Percentiles rank a stretch among this genome's conserved stretches.
Evolutionary conservation across 345 rosid genomes (phyloP).

Genomic region (Aquilaria yunnanensis): DNA sequence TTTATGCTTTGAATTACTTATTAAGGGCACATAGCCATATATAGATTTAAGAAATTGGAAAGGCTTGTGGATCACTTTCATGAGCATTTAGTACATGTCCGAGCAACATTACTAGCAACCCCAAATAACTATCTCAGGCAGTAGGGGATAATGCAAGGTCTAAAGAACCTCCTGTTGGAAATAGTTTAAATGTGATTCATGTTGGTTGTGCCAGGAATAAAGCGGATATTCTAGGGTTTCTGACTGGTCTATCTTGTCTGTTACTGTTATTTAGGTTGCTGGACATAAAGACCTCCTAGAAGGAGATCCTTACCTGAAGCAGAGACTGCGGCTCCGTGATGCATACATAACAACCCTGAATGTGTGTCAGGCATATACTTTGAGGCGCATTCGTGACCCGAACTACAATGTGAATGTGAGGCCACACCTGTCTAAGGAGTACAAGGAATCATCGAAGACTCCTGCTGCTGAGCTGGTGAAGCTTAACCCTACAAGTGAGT

Average conservation of each 20-base stretch:
- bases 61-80: too few relatives aligned
- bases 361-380: constrained; percentile 87
- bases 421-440: constrained; percentile 74
- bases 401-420: constrained; percentile 60
- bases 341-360: constrained; percentile 88
- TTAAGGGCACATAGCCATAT: too few relatives aligned
- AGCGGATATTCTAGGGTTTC: too few relatives aligned
- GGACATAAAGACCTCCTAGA: constrained; percentile 87
- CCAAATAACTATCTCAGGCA: too few relatives aligned
- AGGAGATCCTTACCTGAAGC: constrained; percentile 93
- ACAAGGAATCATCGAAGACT: constrained; percentile 52
- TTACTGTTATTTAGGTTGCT: constrained; percentile 38
- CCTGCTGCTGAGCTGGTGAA: constrained; percentile 76
- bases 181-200: too few relatives aligned
- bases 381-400: constrained; percentile 79
- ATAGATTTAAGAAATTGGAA: too few relatives aligned
- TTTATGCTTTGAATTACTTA: too few relatives aligned
- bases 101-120: too few relatives aligned
- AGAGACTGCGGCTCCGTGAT: constrained; percentile 88
- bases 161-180: too few relatives aligned
- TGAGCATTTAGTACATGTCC: too few relatives aligned
- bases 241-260: too few relatives aligned
- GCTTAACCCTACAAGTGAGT: constrained; percentile 86
- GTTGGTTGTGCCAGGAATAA: background rate
- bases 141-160: too few relatives aligned